Conservation (phyloP, 805 yeast genomes). For the Monosporozyma aquatica region DNA sequence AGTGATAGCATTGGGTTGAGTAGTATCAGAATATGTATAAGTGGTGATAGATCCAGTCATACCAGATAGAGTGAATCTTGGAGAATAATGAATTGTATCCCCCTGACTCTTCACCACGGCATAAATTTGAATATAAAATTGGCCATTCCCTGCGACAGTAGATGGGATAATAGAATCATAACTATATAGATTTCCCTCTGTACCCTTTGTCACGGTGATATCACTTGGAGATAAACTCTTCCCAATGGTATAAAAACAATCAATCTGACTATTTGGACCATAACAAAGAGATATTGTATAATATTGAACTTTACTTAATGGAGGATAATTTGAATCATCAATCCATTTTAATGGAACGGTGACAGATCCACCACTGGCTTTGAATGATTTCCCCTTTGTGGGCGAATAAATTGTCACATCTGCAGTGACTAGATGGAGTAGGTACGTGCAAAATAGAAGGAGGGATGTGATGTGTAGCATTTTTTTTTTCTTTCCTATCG, state of each 20-base stretch:
- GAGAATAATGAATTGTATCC: conserved; percentile 58
- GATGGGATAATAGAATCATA: conserved; percentile 38
- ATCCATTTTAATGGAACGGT: conserved; percentile 40
- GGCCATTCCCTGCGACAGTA: conserved; percentile 49
- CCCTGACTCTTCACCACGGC: conserved; percentile 32
- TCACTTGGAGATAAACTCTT: conserved; percentile 24
- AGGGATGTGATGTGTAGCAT: not conserved
- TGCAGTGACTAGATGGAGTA: conserved; percentile 9
- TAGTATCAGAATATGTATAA: conserved; percentile 39
- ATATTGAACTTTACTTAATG: conserved; percentile 34
- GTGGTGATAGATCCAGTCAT: conserved; percentile 55
- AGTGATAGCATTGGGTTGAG: conserved; percentile 37
- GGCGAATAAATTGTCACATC: conserved; percentile 26
- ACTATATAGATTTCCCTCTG: conserved; percentile 19
- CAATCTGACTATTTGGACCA: conserved; percentile 48
- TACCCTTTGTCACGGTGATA: conserved; percentile 15
- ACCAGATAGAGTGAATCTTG: conserved; percentile 54
- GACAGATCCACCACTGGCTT: conserved; percentile 23
- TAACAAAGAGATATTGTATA: conserved; percentile 56
- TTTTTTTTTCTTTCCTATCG: not conserved
- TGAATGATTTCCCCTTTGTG: conserved; percentile 12
- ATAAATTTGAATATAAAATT: conserved; percentile 62
- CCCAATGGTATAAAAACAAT: conserved; percentile 31
- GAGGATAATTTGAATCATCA: conserved; percentile 44
- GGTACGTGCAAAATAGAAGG: not conserved